Base-by-base conservation (phyloP, 441 rosid genomes). In the Aleurites moluccanus region DNA sequence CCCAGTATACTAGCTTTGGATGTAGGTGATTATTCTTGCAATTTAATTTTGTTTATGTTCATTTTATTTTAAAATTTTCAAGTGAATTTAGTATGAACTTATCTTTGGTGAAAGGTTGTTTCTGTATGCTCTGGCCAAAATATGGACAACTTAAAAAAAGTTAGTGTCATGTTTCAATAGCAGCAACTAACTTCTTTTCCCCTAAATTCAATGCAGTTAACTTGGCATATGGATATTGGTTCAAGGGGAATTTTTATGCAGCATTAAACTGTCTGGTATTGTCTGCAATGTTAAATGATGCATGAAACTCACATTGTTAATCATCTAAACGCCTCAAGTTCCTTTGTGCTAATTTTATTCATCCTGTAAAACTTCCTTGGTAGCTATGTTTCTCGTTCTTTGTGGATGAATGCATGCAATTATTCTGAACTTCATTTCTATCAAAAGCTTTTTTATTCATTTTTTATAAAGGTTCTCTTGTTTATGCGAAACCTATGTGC, bases 1-100 rank as follows among this genome's bases (percentile, higher is more conserved):
- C 99, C 99, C 62, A 95, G 93, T 81, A 80, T 90, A 52, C 87
- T 95, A 64, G 92, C 99, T 73, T 72, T 90, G 86, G 96, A 86
- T 79, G 69, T 88, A 93, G 99, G 99, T 94, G 75, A 88, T 84
- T 83, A 28, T 75, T 79, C 72, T 76, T 57, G 57, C 74, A 47
- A 64, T 75, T 77, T 67, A 42, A 55, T 77, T 79, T 74, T 65
- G 56, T 64, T 63, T 79, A n/a, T 66, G 11, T 45, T 77, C 75
- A 6, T 30, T 45, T 50, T 50, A 11, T 38, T n/a, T 5, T 10
- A 10, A 73, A 47, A 30, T 10, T 49, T 25, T 50, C 23, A 33
- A 21, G 61, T 35, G 52, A 40, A 16, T 21, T 40, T 64, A 42
- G 49, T 9, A 64, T 11, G 30, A 21, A 16, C 33, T 56, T 30